A percentile compares a stretch with the other conserved stretches of the same genome.
These are phyloP conservation scores for Arctostaphylos glauca DNA, from an alignment of 148 eudicot species.

Conservation along the genomic window DNA sequence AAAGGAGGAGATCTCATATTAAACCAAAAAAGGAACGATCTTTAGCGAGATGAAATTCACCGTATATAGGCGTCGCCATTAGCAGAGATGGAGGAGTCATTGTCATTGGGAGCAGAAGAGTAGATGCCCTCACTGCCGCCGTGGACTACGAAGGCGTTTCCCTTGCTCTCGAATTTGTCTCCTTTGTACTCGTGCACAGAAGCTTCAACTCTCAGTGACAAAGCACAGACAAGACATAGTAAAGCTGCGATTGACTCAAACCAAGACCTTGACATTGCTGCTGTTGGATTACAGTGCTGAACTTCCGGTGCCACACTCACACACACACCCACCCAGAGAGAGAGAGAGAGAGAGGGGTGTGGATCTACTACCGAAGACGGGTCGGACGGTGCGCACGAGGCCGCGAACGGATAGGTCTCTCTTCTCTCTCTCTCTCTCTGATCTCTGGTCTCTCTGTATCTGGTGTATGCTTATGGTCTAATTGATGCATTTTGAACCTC, in stretches of 20 bases:
- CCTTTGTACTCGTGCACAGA: slow-evolving; percentile 74
- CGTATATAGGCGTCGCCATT: slow-evolving; percentile 62
- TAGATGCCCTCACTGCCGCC: slow-evolving; percentile 94
- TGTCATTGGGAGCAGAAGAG: slow-evolving; percentile 37
- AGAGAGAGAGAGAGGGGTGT: neutral
- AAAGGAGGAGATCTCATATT: neutral
- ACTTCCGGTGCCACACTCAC: neutral
- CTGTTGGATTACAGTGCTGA: neutral
- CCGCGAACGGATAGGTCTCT: too few species aligned
- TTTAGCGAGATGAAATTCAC: slow-evolving; percentile 29
- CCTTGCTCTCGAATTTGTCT: slow-evolving; percentile 58
- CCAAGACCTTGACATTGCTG: slow-evolving; percentile 22
- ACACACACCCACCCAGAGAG: neutral
- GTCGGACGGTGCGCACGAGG: too few species aligned
- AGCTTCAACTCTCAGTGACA: slow-evolving; percentile 37
- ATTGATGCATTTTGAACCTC: too few species aligned
- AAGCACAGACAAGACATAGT: neutral
- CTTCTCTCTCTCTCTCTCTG: too few species aligned
- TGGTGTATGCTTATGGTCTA: too few species aligned
- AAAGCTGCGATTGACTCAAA: slow-evolving; percentile 16
- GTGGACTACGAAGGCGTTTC: slow-evolving; percentile 83
- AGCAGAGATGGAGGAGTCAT: slow-evolving; percentile 26
- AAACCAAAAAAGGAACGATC: neutral
- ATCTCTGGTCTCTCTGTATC: too few species aligned
- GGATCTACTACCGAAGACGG: slow-evolving; percentile 1